Conservation (phyloP, 495 filamentous ascomycete species). For the Trichoderma virens region DNA sequence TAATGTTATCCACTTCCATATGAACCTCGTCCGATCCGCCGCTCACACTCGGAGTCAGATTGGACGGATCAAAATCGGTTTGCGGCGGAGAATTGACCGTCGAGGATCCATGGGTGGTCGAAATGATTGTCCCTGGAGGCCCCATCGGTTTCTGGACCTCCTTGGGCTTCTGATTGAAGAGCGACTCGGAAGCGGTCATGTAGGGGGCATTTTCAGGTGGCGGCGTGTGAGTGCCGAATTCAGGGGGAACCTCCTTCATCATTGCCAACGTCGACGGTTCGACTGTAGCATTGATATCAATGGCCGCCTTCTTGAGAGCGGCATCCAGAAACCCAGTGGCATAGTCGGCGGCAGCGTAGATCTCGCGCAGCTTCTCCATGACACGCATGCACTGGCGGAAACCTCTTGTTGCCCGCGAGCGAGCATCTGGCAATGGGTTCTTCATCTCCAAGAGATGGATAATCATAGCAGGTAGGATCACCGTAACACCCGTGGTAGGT, state of each 20-base stretch:
- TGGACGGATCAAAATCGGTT: conserved; percentile 19
- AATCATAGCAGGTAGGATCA: conserved; percentile 82
- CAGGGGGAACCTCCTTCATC: background rate
- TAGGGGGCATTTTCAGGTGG: conserved; percentile 33
- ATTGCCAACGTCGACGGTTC: background rate
- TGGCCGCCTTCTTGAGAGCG: conserved; percentile 72
- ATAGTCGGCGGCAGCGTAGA: conserved; percentile 81
- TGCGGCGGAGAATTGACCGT: conserved; percentile 24
- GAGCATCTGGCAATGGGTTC: conserved; percentile 57
- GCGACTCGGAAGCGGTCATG: conserved; percentile 21
- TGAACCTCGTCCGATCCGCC: conserved; percentile 17
- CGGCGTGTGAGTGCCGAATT: conserved; percentile 23
- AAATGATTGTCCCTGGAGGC: conserved; percentile 13
- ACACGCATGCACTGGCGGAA: conserved; percentile 84
- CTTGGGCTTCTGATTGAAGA: conserved; percentile 16
- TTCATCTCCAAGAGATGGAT: conserved; percentile 89
- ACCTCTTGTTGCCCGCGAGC: conserved; percentile 60
- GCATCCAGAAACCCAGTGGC: conserved; percentile 79
- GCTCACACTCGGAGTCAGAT: conserved; percentile 25
- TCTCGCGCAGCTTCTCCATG: conserved; percentile 70
- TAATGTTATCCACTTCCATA: conserved; percentile 13
- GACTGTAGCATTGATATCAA: conserved; percentile 29
- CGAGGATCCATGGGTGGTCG: conserved; percentile 2
- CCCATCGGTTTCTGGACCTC: background rate
- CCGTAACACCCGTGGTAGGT: conserved; percentile 81